A percentile compares a stretch with the other conserved stretches of the same genome.
Evolutionary conservation across 208 protist species (phyloP).

Genomic region (Crithidia mellificae): DNA sequence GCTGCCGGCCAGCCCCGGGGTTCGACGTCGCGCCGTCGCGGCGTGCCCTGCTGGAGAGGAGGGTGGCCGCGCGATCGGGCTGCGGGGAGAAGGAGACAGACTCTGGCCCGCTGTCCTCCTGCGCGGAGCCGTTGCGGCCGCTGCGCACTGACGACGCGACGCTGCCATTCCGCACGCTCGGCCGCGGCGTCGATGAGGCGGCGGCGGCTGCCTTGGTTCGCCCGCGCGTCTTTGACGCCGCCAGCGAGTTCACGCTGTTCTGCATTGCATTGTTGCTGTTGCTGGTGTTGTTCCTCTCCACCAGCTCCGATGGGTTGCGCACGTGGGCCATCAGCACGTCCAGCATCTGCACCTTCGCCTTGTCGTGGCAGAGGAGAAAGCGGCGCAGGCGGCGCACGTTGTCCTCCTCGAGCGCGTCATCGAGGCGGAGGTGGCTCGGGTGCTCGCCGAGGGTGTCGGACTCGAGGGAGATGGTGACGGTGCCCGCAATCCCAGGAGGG

Average conservation of each 20-base stretch:
- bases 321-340: conserved; percentile 72
- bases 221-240: conserved; percentile 1
- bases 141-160: conserved; percentile 6
- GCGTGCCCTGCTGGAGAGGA: background rate
- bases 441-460: conserved; percentile 61
- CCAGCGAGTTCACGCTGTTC: background rate
- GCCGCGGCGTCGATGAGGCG: background rate
- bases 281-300: too few relatives aligned
- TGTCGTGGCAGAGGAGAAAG: conserved; percentile 64
- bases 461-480: conserved; percentile 66
- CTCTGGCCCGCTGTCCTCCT: conserved; percentile 3
- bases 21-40: background rate
- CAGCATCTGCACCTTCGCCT: conserved; percentile 48
- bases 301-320: conserved; percentile 42
- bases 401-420: conserved; percentile 39
- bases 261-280: background rate
- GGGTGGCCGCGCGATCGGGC: background rate
- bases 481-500: conserved; percentile 58
- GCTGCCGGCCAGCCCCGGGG: background rate
- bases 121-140: background rate
- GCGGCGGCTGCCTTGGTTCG: background rate
- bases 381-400: conserved; percentile 58
- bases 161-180: background rate
- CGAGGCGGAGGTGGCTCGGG: conserved; percentile 25
- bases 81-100: background rate